These are phyloP conservation scores for apple (Malus domestica) DNA, from an alignment of 306 rosid species.

Conservation along the genomic window DNA sequence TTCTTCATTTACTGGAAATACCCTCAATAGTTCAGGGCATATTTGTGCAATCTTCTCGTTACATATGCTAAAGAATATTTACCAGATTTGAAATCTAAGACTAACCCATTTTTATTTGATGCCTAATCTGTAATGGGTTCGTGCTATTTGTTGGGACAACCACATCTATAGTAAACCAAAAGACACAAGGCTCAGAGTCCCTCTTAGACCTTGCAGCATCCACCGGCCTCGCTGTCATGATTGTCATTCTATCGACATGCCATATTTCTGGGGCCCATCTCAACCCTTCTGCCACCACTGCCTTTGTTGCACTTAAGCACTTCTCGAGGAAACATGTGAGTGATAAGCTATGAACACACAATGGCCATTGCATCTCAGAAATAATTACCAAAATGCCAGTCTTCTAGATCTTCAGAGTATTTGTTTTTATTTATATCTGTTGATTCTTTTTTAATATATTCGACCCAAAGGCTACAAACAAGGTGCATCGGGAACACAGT, in stretches of 20 bases:
- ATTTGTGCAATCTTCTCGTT: neutral
- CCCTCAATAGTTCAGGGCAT: neutral
- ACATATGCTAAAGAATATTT: neutral
- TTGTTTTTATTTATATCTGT: no score
- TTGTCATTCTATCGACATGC: conserved; percentile 65
- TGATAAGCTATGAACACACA: neutral
- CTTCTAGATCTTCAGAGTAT: neutral
- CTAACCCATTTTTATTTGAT: conserved; percentile 4
- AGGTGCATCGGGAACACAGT: no score
- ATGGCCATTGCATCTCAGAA: neutral
- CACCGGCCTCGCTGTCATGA: conserved; percentile 73
- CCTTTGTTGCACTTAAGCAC: conserved; percentile 82
- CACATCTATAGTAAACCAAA: conserved; percentile 69
- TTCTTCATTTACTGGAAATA: no score
- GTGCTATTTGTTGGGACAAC: conserved; percentile 54
- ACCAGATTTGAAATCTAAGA: neutral
- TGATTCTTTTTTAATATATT: no score
- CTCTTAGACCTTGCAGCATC: conserved; percentile 67
- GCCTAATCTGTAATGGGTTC: neutral
- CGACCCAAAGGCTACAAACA: no score
- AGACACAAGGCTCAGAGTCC: conserved; percentile 49
- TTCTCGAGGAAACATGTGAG: conserved; percentile 78
- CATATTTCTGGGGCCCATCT: conserved; percentile 93
- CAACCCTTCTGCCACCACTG: conserved; percentile 76
- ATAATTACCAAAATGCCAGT: neutral